These are phyloP conservation scores for Aspergillus chevalieri DNA, from an alignment of 2,329 filamentous ascomycete genomes.

Conservation along the genomic window DNA sequence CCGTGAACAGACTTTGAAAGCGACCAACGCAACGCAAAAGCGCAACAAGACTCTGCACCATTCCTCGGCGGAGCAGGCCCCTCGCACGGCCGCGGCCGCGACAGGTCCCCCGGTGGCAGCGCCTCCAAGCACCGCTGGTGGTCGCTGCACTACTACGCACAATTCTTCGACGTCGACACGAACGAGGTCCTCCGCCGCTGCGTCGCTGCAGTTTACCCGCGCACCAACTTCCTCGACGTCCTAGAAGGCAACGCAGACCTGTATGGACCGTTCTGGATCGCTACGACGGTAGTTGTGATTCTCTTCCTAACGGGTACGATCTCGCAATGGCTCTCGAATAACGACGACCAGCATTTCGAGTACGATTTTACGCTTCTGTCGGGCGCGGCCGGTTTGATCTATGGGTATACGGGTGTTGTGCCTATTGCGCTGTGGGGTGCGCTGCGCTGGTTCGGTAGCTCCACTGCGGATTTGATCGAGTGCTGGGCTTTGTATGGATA, in stretches of 20 bases:
- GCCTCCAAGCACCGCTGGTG: constrained; percentile 81
- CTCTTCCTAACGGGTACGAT: constrained; percentile 94
- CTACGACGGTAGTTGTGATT: constrained; percentile 92
- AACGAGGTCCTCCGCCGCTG: constrained; percentile 81
- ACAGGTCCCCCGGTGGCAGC: constrained; percentile 35
- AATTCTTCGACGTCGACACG: constrained; percentile 98
- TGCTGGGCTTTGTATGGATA: constrained; percentile 96
- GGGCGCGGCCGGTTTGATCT: constrained; percentile 84
- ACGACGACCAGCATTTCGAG: constrained; percentile 64
- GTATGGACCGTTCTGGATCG: constrained; percentile 98
- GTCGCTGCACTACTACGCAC: constrained; percentile 87
- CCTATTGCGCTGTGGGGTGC: constrained; percentile 80
- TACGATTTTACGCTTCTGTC: constrained; percentile 90
- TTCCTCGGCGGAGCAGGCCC: constrained; percentile 40
- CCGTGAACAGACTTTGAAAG: constrained; percentile 61
- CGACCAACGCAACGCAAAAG: constrained; percentile 46
- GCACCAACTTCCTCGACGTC: constrained; percentile 92
- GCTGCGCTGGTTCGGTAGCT: constrained; percentile 91
- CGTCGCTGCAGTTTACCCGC: constrained; percentile 80
- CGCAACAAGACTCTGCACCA: constrained; percentile 44
- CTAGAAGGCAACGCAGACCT: constrained; percentile 94
- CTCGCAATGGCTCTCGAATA: constrained; percentile 73
- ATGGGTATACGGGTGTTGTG: constrained; percentile 87
- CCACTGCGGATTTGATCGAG: constrained; percentile 87
- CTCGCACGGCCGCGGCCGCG: constrained; percentile 31